Base-by-base conservation (phyloP, 179 eudicot genomes). In the Vitellaria paradoxa region DNA sequence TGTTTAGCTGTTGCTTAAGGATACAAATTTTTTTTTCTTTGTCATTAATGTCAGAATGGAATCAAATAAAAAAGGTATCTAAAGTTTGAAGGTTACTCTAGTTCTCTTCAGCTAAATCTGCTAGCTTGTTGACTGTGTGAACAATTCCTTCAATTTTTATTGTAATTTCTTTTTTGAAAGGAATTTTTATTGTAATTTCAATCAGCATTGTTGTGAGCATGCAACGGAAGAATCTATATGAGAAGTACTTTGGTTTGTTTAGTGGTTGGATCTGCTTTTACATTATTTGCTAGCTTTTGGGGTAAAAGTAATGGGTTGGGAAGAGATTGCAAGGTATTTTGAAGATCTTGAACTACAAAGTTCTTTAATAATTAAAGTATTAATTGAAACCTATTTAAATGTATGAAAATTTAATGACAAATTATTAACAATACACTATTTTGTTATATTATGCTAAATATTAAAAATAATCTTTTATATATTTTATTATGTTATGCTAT, bases 151-250 rank as follows among this genome's bases (percentile, higher is more conserved):
- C 97, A 13, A 88, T 79, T 83, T n/a, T n/a, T n/a, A n/a, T n/a
- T n/a, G n/a, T n/a, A n/a, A n/a, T n/a, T n/a, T n/a, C n/a, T n/a
- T n/a, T n/a, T n/a, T n/a, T n/a, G n/a, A n/a, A n/a, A n/a, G n/a
- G n/a, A n/a, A n/a, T n/a, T n/a, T n/a, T n/a, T n/a, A n/a, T n/a
- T 8, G 86, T 87, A 59, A 88, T 80, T 86, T 93, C 98, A 0
- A 88, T 81, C 88, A 96, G 74, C 82, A 87, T 87, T 18, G 89
- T 15, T 65, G 97, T 87, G 42, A 90, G 93, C 49, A n/a, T n/a
- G n/a, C n/a, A 96, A 45, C 6, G 97, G 93, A 81, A 96, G 81
- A 65, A 91, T 79, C 65, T 88, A 91, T 72, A 87, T 72, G 62
- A 95, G 72, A 20, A 86, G 77, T 46, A 87, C 76, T 17, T 40